phyloP scores from a whole-genome alignment of 2,329 filamentous ascomycete genomes.

The Paecilomyces fulvus region DNA sequence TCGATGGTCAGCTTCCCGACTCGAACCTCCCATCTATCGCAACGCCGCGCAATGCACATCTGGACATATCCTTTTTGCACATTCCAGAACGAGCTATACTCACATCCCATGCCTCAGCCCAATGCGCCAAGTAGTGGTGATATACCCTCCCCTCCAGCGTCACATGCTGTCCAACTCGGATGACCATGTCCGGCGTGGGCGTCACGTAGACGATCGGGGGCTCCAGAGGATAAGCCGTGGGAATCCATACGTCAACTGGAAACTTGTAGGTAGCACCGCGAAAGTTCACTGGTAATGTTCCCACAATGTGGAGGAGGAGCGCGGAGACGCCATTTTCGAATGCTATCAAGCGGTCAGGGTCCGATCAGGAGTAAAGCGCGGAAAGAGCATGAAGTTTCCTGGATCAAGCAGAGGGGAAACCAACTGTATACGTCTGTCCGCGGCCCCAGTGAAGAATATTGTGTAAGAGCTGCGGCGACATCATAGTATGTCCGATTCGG shows the following conservation, averaged over 20 bases:
- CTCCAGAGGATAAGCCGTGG: slow-evolving; percentile 79
- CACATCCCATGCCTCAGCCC: slow-evolving; percentile 85
- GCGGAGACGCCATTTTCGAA: slow-evolving; percentile 82
- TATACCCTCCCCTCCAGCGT: slow-evolving; percentile 89
- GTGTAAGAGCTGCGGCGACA: slow-evolving; percentile 70
- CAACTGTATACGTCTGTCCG: slow-evolving; percentile 93
- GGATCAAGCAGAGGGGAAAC: slow-evolving; percentile 17
- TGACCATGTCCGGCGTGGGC: slow-evolving; percentile 77
- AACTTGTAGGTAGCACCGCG: slow-evolving; percentile 85
- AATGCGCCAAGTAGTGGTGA: slow-evolving; percentile 88
- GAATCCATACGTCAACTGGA: slow-evolving; percentile 86
- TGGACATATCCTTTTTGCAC: not conserved
- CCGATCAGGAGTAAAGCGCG: slow-evolving; percentile 16
- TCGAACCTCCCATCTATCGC: not conserved
- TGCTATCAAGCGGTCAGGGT: slow-evolving; percentile 43
- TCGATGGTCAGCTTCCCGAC: not conserved
- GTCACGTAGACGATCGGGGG: slow-evolving; percentile 82
- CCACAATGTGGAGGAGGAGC: slow-evolving; percentile 74
- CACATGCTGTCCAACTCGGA: slow-evolving; percentile 89
- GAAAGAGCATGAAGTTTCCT: not conserved
- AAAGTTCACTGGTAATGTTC: slow-evolving; percentile 86
- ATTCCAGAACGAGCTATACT: slow-evolving; percentile 31
- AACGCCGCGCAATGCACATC: not conserved
- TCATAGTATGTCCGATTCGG: slow-evolving; percentile 90
- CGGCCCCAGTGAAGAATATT: slow-evolving; percentile 71